These are phyloP conservation scores for Arachis hypogaea DNA, from an alignment of 306 rosid genomes.

Conservation along the genomic window DNA sequence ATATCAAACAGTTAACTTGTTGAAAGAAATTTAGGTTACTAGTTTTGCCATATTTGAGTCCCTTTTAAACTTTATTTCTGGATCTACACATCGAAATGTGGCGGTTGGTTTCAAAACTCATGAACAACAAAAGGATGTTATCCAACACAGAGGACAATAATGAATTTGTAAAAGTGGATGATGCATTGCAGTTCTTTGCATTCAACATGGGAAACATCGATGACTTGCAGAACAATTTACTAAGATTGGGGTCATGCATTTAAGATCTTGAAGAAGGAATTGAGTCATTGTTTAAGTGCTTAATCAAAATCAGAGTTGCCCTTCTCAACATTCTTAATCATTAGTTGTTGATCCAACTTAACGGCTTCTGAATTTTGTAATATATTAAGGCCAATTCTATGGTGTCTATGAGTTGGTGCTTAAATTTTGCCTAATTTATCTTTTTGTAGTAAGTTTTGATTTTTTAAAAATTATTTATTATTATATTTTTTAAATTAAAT, in stretches of 20 bases:
- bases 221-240: constrained; percentile 40
- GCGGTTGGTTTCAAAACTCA: constrained; percentile 42
- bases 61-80: constrained; percentile 41
- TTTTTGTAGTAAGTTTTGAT: no score
- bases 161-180: constrained; percentile 47
- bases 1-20: constrained; percentile 33
- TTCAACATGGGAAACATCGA: constrained; percentile 29
- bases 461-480: no score
- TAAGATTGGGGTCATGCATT: constrained; percentile 39
- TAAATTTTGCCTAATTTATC: no score
- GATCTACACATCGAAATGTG: constrained; percentile 36
- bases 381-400: neutral
- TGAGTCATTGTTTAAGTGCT: constrained; percentile 43
- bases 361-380: constrained; percentile 35
- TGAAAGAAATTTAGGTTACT: constrained; percentile 43
- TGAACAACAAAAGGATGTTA: constrained; percentile 38
- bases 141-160: constrained; percentile 32
- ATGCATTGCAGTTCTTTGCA: constrained; percentile 41
- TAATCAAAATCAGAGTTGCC: constrained; percentile 50
- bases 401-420: no score
- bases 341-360: constrained; percentile 16
- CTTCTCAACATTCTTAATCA: constrained; percentile 47
- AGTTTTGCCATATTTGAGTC: constrained; percentile 40
- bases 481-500: no score
- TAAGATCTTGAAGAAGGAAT: constrained; percentile 51